Percentiles rank a stretch among this genome's conserved stretches.
These are phyloP conservation scores for Afroboletus lepidellus DNA, from an alignment of 1,284 basidiomycete species.

Conservation along the genomic window DNA sequence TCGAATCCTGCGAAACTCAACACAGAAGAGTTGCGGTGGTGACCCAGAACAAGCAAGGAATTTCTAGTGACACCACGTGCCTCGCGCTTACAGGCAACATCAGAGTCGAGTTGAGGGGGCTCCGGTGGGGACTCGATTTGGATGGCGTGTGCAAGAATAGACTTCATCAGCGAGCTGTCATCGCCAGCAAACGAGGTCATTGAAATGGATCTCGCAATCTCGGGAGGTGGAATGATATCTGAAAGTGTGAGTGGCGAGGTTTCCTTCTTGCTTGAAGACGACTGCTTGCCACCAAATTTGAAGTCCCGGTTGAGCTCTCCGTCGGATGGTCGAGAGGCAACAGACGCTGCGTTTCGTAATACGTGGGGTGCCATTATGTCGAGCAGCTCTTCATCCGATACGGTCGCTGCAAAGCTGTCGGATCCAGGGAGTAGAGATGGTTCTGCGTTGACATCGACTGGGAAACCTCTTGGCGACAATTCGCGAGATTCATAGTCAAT, in stretches of 20 bases:
- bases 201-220: constrained; percentile 51
- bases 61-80: constrained; percentile 24
- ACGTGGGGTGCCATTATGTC: constrained; percentile 25
- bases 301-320: constrained; percentile 68
- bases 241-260: constrained; percentile 50
- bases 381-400: constrained; percentile 23
- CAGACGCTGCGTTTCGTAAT: constrained; percentile 34
- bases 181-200: constrained; percentile 43
- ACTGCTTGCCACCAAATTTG: constrained; percentile 64
- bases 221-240: constrained; percentile 69
- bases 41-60: constrained; percentile 22
- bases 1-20: constrained; percentile 69
- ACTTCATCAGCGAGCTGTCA: constrained; percentile 58
- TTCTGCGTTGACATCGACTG: constrained; percentile 23
- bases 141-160: constrained; percentile 53
- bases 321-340: constrained; percentile 51
- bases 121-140: constrained; percentile 34
- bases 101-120: constrained; percentile 44
- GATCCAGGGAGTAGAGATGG: constrained; percentile 21
- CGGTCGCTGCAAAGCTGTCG: constrained; percentile 17
- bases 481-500: constrained; percentile 19
- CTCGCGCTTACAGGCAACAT: constrained; percentile 40
- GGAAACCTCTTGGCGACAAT: constrained; percentile 16
- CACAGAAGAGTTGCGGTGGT: constrained; percentile 51
- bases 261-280: constrained; percentile 20